Evolutionary conservation across 192 early-diverging fungal species (phyloP), one percentile per base, ranked within the genome.

Genomic region (Gaertneriomyces sp.): DNA sequence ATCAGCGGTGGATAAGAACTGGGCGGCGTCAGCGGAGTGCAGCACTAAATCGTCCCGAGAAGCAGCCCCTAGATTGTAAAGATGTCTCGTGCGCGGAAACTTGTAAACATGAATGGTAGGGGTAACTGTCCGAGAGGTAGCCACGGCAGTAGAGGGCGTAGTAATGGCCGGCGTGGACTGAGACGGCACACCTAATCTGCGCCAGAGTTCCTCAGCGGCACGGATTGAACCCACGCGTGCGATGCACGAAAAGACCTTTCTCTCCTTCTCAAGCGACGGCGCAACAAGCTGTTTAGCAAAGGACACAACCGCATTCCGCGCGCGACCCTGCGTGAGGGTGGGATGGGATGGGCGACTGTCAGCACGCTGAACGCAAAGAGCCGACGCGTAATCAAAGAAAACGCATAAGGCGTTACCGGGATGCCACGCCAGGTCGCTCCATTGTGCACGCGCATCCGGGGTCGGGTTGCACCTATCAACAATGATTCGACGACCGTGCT

Each of bases 81-180:
- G 55, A 65, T 81, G 79, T 6, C 68, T 42, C 2, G 79, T 81
- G 10, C 79, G 70, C n/a, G 79, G 79, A 63, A 73, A 81, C 54
- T 79, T 81, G 42, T 57, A 52, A 14, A 60, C 1, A 42, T 43
- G 16, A 61, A 61, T 58, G 14, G 56, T 1, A n/a, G 25, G 25
- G 25, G 25, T 33, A 1, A 2, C 25, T 33, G 25, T 33, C 25
- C 25, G 25, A 0, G 25, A 33, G 25, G 25, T 33, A 33, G 2
- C 25, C 25, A 33, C 25, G 25, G 25, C 1, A 33, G 25, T 33
- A 33, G 25, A 33, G 25, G 25, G 2, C 25, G 25, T 33, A 33
- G 25, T 33, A 33, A 33, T 2, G 25, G 1, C 25, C 25, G 25
- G 25, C 25, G 25, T 33, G 25, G 11, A n/a, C 47, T 49, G 47